A percentile compares a stretch with the other conserved stretches of the same genome.
Evolutionary conservation across 2,329 filamentous ascomycete genomes (phyloP).

Genomic region (Colletotrichum tabaci): DNA sequence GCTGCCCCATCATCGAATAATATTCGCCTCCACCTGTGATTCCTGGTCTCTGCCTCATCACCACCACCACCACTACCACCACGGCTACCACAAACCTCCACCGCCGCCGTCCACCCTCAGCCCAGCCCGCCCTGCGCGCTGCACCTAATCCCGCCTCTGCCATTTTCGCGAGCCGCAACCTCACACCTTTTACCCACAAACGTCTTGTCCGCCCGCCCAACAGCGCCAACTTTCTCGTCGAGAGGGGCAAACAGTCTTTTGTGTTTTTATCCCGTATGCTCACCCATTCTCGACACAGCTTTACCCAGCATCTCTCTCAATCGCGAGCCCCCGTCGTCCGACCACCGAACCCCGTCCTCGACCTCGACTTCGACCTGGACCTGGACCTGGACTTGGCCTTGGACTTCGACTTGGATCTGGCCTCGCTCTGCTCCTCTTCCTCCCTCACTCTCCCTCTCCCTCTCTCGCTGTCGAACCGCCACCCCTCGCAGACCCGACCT

Average conservation of each 20-base stretch:
- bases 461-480: background rate
- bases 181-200: slow-evolving; percentile 32
- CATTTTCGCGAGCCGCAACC: slow-evolving; percentile 38
- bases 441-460: background rate
- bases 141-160: slow-evolving; percentile 29
- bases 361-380: slow-evolving; percentile 19
- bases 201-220: slow-evolving; percentile 4
- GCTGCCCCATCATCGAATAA: slow-evolving; percentile 40
- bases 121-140: slow-evolving; percentile 39
- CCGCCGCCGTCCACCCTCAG: too few species aligned
- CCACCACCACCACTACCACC: slow-evolving; percentile 15
- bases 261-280: slow-evolving; percentile 4
- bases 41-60: slow-evolving; percentile 31
- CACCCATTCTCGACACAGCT: slow-evolving; percentile 16
- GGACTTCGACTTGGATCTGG: too few species aligned
- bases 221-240: slow-evolving; percentile 22
- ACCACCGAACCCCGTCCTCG: slow-evolving; percentile 3
- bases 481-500: slow-evolving; percentile 36
- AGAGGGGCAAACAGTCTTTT: slow-evolving; percentile 20
- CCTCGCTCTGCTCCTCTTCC: too few species aligned
- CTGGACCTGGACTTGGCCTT: too few species aligned
- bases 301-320: slow-evolving; percentile 18
- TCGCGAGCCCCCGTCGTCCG: slow-evolving; percentile 26
- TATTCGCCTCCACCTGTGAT: slow-evolving; percentile 42
- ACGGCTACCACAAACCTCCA: background rate